Percentiles rank a stretch among this genome's conserved stretches.
Conservation (phyloP, 345 rosid species). For the Salix viminalis region DNA sequence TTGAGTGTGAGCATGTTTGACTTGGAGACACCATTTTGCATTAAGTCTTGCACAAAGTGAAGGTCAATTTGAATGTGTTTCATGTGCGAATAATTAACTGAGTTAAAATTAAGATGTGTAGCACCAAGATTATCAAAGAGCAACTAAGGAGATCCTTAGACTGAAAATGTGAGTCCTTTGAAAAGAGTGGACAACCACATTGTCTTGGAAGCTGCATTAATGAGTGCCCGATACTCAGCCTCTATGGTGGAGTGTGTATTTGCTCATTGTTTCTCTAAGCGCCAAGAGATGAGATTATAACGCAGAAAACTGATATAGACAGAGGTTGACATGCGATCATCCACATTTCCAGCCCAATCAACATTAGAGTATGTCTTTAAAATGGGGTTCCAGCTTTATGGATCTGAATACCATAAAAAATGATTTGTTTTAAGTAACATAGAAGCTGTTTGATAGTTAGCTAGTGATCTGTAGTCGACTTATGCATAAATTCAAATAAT, state of each 20-base stretch:
- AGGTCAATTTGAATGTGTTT: neutral
- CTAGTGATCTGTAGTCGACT: neutral
- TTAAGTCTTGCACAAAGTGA: neutral
- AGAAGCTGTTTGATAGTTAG: accelerated
- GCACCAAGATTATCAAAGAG: neutral
- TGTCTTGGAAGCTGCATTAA: neutral
- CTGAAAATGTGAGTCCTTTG: neutral
- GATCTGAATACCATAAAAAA: too few relatives aligned
- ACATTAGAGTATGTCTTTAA: neutral
- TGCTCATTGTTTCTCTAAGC: neutral
- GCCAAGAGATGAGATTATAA: accelerated
- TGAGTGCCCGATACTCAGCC: accelerated
- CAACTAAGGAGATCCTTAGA: neutral
- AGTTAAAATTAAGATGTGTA: neutral
- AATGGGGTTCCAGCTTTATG: accelerated
- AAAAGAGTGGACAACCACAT: neutral
- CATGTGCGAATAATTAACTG: too few relatives aligned
- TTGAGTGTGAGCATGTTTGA: neutral
- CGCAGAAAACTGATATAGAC: accelerated
- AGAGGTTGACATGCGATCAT: neutral
- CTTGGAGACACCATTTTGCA: accelerated
- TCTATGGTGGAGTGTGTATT: too few relatives aligned
- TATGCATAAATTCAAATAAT: neutral
- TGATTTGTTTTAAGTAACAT: too few relatives aligned
- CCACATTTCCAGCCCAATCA: neutral